Conservation (phyloP, 2,329 filamentous ascomycete species). For the Dactylella cylindrospora region DNA sequence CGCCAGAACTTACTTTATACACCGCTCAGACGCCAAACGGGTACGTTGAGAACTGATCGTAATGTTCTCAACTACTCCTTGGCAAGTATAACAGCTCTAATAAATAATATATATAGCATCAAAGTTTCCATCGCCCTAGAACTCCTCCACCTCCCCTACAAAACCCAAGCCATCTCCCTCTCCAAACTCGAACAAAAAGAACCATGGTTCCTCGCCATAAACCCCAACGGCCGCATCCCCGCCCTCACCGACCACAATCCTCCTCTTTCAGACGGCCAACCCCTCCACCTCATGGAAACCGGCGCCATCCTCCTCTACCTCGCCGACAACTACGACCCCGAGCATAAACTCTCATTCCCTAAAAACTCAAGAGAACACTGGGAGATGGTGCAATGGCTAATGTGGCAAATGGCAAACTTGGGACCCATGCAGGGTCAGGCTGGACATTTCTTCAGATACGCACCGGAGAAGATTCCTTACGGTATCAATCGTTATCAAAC, state of each 20-base stretch:
- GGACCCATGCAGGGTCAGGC: conserved; percentile 83
- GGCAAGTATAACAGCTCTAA: neutral
- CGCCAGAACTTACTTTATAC: conserved; percentile 75
- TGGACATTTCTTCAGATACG: conserved; percentile 81
- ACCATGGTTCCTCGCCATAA: conserved; percentile 85
- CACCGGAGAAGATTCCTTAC: conserved; percentile 78
- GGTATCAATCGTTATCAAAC: conserved; percentile 79
- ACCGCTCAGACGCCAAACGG: conserved; percentile 84
- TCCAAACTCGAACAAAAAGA: conserved; percentile 77
- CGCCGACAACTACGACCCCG: conserved; percentile 75
- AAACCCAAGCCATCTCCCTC: conserved; percentile 66
- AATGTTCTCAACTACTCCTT: neutral
- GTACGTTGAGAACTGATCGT: conserved; percentile 1
- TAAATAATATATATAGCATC: conserved; percentile 55
- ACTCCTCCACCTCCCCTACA: conserved; percentile 55
- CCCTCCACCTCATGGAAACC: conserved; percentile 77
- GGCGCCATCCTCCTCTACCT: conserved; percentile 84
- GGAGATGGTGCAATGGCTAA: conserved; percentile 76
- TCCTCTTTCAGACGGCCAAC: conserved; percentile 66
- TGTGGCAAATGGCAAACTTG: conserved; percentile 76
- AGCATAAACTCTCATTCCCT: conserved; percentile 80
- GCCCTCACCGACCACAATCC: conserved; percentile 74
- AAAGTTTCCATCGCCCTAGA: conserved; percentile 85
- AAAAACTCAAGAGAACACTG: conserved; percentile 71
- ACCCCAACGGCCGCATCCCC: conserved; percentile 89